Evolutionary conservation across 169 alveolate species (phyloP), one percentile per base, ranked within the genome.

Genomic region (Besnoitia besnoiti): DNA sequence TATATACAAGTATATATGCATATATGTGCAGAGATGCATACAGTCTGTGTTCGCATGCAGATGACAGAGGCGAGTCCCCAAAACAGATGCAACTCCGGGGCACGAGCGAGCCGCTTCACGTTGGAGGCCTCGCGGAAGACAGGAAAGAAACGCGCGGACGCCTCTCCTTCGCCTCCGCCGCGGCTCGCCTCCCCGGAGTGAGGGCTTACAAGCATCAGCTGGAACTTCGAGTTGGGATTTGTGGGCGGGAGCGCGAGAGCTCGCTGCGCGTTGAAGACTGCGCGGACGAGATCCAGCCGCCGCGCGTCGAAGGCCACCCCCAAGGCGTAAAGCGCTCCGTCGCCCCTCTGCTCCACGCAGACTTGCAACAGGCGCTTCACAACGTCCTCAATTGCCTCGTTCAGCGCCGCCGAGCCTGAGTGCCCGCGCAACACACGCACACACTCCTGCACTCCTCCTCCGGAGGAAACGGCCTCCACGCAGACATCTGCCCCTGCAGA

Each of bases 221-320:
- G 87, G 40, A 30, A 77, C 35, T 37, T 19, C 24, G 87, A 77
- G 50, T 24, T 42, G n/a, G 61, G 87, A 10, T 77, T 33, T 2
- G 87, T 77, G 37, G 87, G 87, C 21, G 87, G 87, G 61, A 77
- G 87, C 0, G 87, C 39, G 30, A 8, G 35, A 27, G 51, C 55
- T 12, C 90, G 51, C n/a, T 85, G 55, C 37, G 85, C 16, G 85
- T n/a, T 35, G 27, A 59, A 44, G 37, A 79, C 24, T 46, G 30
- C 5, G 19, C 44, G 27, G 46, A 91, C 91, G 33, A 51, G 42
- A 79, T 59, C 94, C n/a, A 91, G 55, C 24, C 92, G 10, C 49
- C 92, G 46, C 39, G 94, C 91, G 35, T 91, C 94, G 62, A 91
- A 50, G 42, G 92, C 94, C 39, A 91, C 39, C 47, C 94, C 94